phyloP scores from a whole-genome alignment of 2,329 filamentous ascomycete genomes.

The Diaporthe citrichinensis region DNA sequence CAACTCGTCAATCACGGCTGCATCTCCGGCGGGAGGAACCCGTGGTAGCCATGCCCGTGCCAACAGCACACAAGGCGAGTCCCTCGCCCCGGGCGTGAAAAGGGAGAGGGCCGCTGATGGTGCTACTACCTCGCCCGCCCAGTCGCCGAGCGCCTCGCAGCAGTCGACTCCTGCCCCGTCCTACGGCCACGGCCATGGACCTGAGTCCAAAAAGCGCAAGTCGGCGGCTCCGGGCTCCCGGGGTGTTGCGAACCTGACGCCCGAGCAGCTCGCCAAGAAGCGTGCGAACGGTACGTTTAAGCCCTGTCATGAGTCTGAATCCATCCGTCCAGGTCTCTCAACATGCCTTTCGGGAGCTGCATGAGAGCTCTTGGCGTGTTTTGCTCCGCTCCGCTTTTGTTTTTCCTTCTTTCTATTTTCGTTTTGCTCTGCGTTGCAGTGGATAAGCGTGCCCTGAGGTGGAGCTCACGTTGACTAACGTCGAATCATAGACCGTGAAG shows the following conservation, averaged over 20 bases:
- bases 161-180: constrained; percentile 36
- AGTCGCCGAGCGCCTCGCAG: constrained; percentile 23
- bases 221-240: constrained; percentile 58
- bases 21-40: constrained; percentile 34
- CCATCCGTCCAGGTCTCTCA: background rate
- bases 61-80: constrained; percentile 28
- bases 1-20: constrained; percentile 38
- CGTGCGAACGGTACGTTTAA: constrained; percentile 66
- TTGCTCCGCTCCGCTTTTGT: background rate
- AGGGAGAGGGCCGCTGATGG: constrained; percentile 36
- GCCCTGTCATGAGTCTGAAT: background rate
- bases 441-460: constrained; percentile 24
- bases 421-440: constrained; percentile 13
- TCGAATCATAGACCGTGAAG: constrained; percentile 77
- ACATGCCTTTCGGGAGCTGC: background rate
- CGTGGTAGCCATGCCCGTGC: constrained; percentile 36
- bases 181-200: constrained; percentile 2
- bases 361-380: background rate
- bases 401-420: background rate
- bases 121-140: constrained; percentile 15
- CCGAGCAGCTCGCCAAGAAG: constrained; percentile 81
- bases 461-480: constrained; percentile 34
- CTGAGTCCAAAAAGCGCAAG: constrained; percentile 60
- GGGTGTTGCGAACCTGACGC: constrained; percentile 75
- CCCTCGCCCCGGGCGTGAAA: constrained; percentile 29